Evolutionary conservation across 495 filamentous ascomycete genomes (phyloP), one percentile per base, ranked within the genome.

Genomic region (Aspergillus campestris): DNA sequence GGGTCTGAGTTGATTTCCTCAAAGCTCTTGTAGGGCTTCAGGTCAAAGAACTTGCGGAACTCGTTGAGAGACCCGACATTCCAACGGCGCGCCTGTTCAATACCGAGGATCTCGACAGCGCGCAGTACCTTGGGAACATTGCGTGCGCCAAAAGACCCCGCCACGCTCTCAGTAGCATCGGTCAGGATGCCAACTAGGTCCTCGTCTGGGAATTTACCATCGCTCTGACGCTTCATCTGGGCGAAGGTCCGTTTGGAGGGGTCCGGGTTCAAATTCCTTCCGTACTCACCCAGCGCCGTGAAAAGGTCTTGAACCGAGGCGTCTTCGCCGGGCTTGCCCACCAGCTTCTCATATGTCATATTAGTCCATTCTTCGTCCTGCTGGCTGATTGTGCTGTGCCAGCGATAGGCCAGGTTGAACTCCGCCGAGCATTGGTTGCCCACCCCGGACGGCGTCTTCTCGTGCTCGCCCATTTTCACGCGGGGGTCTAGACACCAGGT

Each of bases 361-460:
- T 80, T 66, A n/a, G 79, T 84, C 82, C 82, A 86, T 52, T 75
- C 69, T 52, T 81, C 81, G 51, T 87, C 83, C 5, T 70, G 66
- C 29, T 74, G 62, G 35, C 79, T 80, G 28, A 83, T 71, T 14
- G 75, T 67, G 10, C 81, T 79, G 61, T 87, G 82, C 77, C 83
- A 87, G 38, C 82, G 76, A 51, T 87, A 87, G 30, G 83, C 77
- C 27, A 87, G 61, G 55, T 84, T 84, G 63, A 86, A 87, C 59
- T 87, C 83, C 11, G 79, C 74, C 9, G 79, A 81, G 41, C 83
- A 82, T 51, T 83, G 79, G 62, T 85, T 86, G 41, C 83, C 83
- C 4, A 76, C 64, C 38, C 85, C 87, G 27, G 79, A 66, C 14
- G 76, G 75, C 28, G 84, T 83, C 27, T 75, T 70, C 38, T 77